phyloP scores from a whole-genome alignment of 2,329 filamentous ascomycete genomes.

The Xylariaceae sp. region DNA sequence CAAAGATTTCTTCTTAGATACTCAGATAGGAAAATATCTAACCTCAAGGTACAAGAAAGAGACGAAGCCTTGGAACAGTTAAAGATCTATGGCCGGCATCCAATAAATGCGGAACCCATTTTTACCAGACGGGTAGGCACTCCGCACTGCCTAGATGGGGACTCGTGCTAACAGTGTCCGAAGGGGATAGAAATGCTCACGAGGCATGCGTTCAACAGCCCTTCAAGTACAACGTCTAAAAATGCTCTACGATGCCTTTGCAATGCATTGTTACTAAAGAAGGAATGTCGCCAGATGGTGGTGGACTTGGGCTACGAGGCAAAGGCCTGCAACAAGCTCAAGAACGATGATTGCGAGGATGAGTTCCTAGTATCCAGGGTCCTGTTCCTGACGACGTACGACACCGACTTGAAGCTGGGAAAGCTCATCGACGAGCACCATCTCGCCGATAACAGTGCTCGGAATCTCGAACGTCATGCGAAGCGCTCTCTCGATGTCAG shows the following conservation, averaged over 20 bases:
- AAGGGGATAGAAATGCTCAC: slow-evolving; percentile 72
- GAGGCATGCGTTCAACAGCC: slow-evolving; percentile 65
- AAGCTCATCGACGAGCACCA: slow-evolving; percentile 60
- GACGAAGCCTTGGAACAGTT: slow-evolving; percentile 59
- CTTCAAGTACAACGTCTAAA: slow-evolving; percentile 57
- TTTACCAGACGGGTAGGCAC: slow-evolving; percentile 66
- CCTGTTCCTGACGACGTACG: slow-evolving; percentile 75
- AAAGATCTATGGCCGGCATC: slow-evolving; percentile 72
- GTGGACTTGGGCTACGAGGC: slow-evolving; percentile 63
- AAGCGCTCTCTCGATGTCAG: slow-evolving; percentile 34
- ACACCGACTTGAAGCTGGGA: slow-evolving; percentile 61
- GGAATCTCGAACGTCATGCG: slow-evolving; percentile 67
- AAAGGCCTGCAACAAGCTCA: slow-evolving; percentile 65
- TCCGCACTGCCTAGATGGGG: not conserved
- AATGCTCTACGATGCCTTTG: slow-evolving; percentile 78
- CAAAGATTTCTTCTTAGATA: not conserved
- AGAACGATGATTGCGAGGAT: slow-evolving; percentile 70
- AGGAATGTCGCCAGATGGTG: slow-evolving; percentile 64
- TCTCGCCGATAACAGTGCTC: slow-evolving; percentile 62
- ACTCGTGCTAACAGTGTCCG: slow-evolving; percentile 14
- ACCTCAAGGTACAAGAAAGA: slow-evolving; percentile 41
- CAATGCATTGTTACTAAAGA: slow-evolving; percentile 71
- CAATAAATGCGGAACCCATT: slow-evolving; percentile 69
- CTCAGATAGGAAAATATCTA: slow-evolving; percentile 5
- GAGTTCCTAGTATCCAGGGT: slow-evolving; percentile 81